phyloP scores from a whole-genome alignment of 805 yeast species.

The Cyberlindnera mycetangii region DNA sequence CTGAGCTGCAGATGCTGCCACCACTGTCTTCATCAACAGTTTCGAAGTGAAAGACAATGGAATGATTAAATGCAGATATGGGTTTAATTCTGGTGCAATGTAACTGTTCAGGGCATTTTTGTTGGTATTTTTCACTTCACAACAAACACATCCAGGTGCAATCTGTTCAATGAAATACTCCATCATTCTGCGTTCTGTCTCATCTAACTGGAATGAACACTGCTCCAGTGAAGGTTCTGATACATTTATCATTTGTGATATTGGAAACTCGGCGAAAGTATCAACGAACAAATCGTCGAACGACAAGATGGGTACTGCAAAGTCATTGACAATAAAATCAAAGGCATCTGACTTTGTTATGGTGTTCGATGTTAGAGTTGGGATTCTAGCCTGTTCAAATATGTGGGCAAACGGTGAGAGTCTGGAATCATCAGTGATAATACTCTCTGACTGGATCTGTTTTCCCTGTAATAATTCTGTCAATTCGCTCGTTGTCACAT shows the following conservation, averaged over 20 bases:
- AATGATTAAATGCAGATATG: constrained; percentile 36
- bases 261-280: constrained; percentile 23
- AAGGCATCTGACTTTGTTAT: constrained; percentile 15
- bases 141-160: constrained; percentile 40
- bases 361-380: constrained; percentile 12
- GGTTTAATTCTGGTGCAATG: constrained; percentile 32
- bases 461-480: constrained; percentile 5
- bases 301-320: constrained; percentile 11
- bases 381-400: constrained; percentile 18
- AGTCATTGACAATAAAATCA: constrained; percentile 17
- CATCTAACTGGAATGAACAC: constrained; percentile 12
- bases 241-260: constrained; percentile 15
- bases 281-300: constrained; percentile 24
- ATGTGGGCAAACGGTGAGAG: constrained; percentile 8
- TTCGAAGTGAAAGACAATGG: constrained; percentile 36
- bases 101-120: constrained; percentile 15
- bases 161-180: constrained; percentile 34
- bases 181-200: constrained; percentile 23
- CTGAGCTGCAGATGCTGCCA: constrained; percentile 38
- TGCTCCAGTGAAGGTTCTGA: constrained; percentile 18
- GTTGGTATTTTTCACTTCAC: constrained; percentile 26
- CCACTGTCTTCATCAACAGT: constrained; percentile 33
- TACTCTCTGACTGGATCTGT: constrained; percentile 6
- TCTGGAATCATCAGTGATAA: background rate
- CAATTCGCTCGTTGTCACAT: constrained; percentile 12